Evolutionary conservation across 306 rosid species (phyloP).

Genomic region (Amphicarpaea edgeworthii): DNA sequence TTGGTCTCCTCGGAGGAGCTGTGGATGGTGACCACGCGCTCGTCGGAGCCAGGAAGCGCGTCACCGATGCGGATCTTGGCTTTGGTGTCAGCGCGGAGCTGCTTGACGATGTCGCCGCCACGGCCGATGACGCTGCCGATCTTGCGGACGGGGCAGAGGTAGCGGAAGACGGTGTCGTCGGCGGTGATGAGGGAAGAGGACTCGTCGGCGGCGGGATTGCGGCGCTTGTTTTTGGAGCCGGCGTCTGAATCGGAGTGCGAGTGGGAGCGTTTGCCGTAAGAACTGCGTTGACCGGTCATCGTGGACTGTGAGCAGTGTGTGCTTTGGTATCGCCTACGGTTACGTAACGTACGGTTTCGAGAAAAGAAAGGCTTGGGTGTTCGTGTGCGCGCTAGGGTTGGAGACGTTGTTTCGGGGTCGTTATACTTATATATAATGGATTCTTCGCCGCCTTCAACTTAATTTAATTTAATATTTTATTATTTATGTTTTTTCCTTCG

Average conservation of each 20-base stretch:
- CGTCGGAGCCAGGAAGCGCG: conserved; percentile 82
- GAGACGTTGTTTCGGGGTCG: background rate
- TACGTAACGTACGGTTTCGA: background rate
- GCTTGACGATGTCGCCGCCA: conserved; percentile 98
- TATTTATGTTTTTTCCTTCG: background rate
- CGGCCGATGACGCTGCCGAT: conserved; percentile 95
- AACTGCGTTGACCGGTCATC: conserved; percentile 80
- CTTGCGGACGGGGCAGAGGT: conserved; percentile 84
- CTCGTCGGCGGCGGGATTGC: conserved; percentile 66
- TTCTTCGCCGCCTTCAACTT: background rate
- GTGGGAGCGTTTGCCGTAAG: conserved; percentile 77
- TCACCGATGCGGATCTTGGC: conserved; percentile 96
- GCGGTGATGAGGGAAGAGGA: conserved; percentile 58
- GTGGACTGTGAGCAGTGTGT: background rate
- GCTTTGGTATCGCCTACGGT: background rate
- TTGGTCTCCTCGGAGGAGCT: conserved; percentile 76
- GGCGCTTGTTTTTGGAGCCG: conserved; percentile 68
- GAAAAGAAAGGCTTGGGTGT: too few species aligned
- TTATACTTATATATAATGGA: background rate
- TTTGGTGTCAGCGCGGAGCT: conserved; percentile 77
- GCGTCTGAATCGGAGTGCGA: conserved; percentile 76
- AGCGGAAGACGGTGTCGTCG: conserved; percentile 89
- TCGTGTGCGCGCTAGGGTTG: background rate
- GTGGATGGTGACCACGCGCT: conserved; percentile 84
- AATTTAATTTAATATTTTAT: background rate